These are phyloP conservation scores for Penicillium sp. DNA, from an alignment of 2,329 filamentous ascomycete genomes.

Conservation along the genomic window DNA sequence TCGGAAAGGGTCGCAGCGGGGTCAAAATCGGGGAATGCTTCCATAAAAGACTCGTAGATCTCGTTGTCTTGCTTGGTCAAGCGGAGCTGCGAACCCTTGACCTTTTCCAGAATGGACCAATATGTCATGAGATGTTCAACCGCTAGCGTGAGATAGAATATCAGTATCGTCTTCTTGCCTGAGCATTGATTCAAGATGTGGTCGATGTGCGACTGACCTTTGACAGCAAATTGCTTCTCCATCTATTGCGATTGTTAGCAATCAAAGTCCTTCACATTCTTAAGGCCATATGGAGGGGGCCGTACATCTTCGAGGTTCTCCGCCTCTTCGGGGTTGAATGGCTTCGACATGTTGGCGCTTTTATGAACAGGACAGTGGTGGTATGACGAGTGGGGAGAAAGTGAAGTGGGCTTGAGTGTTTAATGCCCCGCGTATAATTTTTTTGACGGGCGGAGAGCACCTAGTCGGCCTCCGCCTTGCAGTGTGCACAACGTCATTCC, in stretches of 20 bases:
- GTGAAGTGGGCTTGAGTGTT: slow-evolving; percentile 5
- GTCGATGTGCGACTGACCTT: slow-evolving; percentile 54
- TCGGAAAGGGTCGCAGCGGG: slow-evolving; percentile 76
- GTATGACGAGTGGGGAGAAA: slow-evolving; percentile 2
- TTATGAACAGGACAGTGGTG: slow-evolving; percentile 1
- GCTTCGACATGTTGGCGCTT: slow-evolving; percentile 36
- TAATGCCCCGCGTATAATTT: slow-evolving; percentile 33
- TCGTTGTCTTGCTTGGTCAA: slow-evolving; percentile 94
- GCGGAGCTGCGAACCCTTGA: slow-evolving; percentile 81
- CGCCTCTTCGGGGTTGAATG: slow-evolving; percentile 58
- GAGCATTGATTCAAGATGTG: background rate
- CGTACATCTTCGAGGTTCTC: slow-evolving; percentile 68
- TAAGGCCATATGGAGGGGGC: background rate
- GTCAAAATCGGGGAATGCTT: slow-evolving; percentile 90
- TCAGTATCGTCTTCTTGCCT: slow-evolving; percentile 6
- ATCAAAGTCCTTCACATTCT: background rate
- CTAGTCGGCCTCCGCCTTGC: slow-evolving; percentile 11
- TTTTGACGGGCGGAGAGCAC: slow-evolving; percentile 32
- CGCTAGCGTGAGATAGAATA: slow-evolving; percentile 42
- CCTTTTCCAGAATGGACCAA: slow-evolving; percentile 89
- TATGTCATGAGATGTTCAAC: slow-evolving; percentile 97
- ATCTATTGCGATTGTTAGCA: slow-evolving; percentile 57
- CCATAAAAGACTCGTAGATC: slow-evolving; percentile 82
- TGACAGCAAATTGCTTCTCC: slow-evolving; percentile 98
- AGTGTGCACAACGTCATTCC: slow-evolving; percentile 23